These are phyloP conservation scores for Euphorbia peplus DNA, from an alignment of 345 rosid species.

Conservation along the genomic window DNA sequence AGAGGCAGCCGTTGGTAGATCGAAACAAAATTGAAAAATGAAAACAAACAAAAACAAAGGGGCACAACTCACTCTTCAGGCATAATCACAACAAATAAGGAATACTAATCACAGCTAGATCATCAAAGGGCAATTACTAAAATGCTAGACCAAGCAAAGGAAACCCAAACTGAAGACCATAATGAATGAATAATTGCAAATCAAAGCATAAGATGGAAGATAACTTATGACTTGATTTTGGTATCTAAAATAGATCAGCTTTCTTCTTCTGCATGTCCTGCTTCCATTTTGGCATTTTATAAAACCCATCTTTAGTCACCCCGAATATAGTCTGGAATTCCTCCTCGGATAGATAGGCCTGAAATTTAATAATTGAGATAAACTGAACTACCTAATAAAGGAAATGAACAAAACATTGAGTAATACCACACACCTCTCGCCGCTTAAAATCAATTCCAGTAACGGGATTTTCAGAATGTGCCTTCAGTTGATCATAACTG, in stretches of 20 bases:
- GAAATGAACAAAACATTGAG: neutral
- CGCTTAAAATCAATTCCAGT: constrained; percentile 85
- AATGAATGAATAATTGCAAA: constrained; percentile 6
- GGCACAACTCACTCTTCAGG: constrained; percentile 36
- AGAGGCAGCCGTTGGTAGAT: constrained; percentile 20
- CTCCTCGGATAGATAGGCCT: constrained; percentile 84
- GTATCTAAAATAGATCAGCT: constrained; percentile 61
- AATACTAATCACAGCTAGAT: constrained; percentile 23
- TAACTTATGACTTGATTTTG: constrained; percentile 12
- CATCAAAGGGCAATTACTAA: constrained; percentile 10
- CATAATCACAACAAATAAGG: constrained; percentile 33
- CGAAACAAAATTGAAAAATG: neutral
- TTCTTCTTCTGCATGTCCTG: constrained; percentile 92
- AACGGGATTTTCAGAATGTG: constrained; percentile 82
- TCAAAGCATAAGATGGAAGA: constrained; percentile 19
- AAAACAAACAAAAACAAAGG: neutral
- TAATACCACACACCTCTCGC: constrained; percentile 70
- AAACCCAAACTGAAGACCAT: constrained; percentile 19
- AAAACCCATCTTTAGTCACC: constrained; percentile 69
- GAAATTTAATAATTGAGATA: constrained; percentile 14
- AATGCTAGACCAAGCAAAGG: constrained; percentile 25
- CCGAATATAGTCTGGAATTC: constrained; percentile 77
- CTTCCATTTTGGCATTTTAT: constrained; percentile 91
- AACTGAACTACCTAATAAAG: neutral
- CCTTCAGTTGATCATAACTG: constrained; percentile 81